Base-by-base conservation (phyloP, 176 grass and related monocot species). In the Oropetium thomaeum region DNA sequence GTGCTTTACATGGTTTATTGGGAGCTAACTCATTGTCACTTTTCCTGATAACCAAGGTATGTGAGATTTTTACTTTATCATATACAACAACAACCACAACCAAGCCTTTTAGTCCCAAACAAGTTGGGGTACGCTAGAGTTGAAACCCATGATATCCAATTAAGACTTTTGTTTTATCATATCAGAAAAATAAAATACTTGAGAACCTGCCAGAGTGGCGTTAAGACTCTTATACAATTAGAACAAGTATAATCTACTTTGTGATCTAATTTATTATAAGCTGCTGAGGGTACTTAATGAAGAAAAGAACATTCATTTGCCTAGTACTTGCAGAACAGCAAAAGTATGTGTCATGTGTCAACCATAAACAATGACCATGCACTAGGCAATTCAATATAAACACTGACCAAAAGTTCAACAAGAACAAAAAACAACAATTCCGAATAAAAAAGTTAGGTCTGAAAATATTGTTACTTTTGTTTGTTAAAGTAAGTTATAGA, bases 31-130 rank as follows among this genome's bases (percentile, higher is more conserved):
- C 95, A n/a, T 79, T 87, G 40, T 98, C 95, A 67, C 88, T 98
- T 83, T 98, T 98, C 77, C 76, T 98, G 49, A 55, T 98, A 90
- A 88, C 75, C 48, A 98, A 94, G 95, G 95, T 94, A 93, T 67
- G 77, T 48, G 40, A 59, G 31, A 49, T 58, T 60, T 66, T 66
- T 69, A 15, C 23, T 77, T 45, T 60, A 25, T 38, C 33, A 60
- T 34, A 58, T n/a, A n/a, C n/a, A n/a, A n/a, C n/a, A n/a, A n/a
- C n/a, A n/a, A n/a, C n/a, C n/a, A n/a, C n/a, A n/a, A n/a, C n/a
- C n/a, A n/a, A n/a, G n/a, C n/a, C n/a, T n/a, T n/a, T n/a, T n/a
- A n/a, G n/a, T n/a, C n/a, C n/a, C n/a, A n/a, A n/a, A n/a, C n/a
- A n/a, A n/a, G n/a, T n/a, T n/a, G n/a, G n/a, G n/a, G n/a, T n/a